Base-by-base conservation (phyloP, 2,329 filamentous ascomycete genomes). In the Stachybotrys chlorohalonatus region DNA sequence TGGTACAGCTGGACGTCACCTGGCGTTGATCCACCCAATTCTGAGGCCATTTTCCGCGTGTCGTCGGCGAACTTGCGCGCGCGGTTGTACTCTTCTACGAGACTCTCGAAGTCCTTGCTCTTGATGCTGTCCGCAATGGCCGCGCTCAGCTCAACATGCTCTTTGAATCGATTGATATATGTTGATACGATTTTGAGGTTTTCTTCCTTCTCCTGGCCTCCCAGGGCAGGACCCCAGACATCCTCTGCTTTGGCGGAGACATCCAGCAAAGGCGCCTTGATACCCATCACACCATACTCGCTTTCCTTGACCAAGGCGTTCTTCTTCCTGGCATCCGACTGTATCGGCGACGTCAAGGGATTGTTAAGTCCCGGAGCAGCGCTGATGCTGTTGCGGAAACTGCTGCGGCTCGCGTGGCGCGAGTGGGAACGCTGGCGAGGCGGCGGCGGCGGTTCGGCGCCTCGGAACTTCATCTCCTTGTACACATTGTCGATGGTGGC, bases 401-500 rank as follows among this genome's bases (percentile, higher is more conserved):
- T 86, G 57, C 77, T 81, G 62, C 84, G 82, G 68, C 88, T 90
- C 30, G 83, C 74, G 60, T 86, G 84, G 24, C 87, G 79, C 17
- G 83, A 86, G 64, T 89, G 86, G 17, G 71, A 68, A 46, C 75
- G 69, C 53, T 72, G 54, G 31, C 74, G 69, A 8, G 72, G 64
- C 7, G 72, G 65, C 5, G 75, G 69, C 3, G 74, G 71, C 6
- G 79, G 77, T 50, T 86, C 83, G 24, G 68, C 74, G 11, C 84
- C 84, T 50, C 81, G 78, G 61, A 76, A 92, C 78, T 83, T 96
- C 94, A 99, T 99, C 70, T 99, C 94, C 58, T 86, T 95, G 73
- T 99, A 99, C 53, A 99, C 94, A 72, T 95, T 95, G 73, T 99
- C 94, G 64, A 99, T 97, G 7, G 93, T 97, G 16, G 93, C 90